Evolutionary conservation across 2,329 filamentous ascomycete species (phyloP), one percentile per base, ranked within the genome.

Genomic region (Alternaria hordeiaustralica): DNA sequence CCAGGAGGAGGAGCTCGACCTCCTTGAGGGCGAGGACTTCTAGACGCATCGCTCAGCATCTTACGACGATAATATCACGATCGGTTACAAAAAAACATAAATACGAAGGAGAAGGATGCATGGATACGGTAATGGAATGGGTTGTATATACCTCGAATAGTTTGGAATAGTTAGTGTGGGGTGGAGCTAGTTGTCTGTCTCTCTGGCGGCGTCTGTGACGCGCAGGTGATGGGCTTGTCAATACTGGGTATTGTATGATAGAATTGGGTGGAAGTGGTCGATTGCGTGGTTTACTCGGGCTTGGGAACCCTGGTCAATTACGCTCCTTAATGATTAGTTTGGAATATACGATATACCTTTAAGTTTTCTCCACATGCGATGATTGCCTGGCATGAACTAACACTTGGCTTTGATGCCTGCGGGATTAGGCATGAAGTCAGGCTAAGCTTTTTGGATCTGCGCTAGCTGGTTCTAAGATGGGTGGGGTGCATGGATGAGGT

Each of bases 1-100:
- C 58, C 68, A 79, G 63, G 76, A 79, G 70, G 77, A 79, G 70
- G 77, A 79, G 69, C 9, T 77, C 51, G 74, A 70, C 21, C 69
- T 75, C 44, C 33, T 74, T 33, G 68, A 61, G 6, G 66, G 56
- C 49, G 71, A 65, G 44, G 68, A 58, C 59, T 50, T 58, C 50
- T 60, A 70, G 60, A 47, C 58, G 25, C 30, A 53, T 61, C 60
- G 11, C 47, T 20, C 12, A 5, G 26, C 23, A 44, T 26, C 54
- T 41, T 44, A 30, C 15, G 47, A 56, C 47, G 25, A 58, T 46
- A 30, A 41, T 9, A 18, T 20, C 11, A 55, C 6, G 20, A 20
- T 55, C 20, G 41, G 12, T 13, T 13, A 26, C 15, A 49, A 36
- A 44, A 36, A 5, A 15, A 26, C 23, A 28, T 56, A 43, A 26